Evolutionary conservation across 176 grass and related monocot genomes (phyloP).

Genomic region (Oryza longistaminata): DNA sequence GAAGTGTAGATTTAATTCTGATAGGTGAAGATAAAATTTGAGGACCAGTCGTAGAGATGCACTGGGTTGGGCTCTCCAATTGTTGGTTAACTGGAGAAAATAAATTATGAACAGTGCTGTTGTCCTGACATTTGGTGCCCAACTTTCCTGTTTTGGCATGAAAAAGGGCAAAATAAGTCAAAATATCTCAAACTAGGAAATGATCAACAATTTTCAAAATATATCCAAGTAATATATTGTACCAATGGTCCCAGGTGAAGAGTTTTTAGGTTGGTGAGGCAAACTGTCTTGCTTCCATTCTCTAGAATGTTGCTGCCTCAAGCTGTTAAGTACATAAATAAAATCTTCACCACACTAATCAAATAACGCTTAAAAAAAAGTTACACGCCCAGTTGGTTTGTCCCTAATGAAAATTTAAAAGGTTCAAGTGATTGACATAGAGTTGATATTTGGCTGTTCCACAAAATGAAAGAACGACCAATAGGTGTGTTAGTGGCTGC

Average conservation of each 20-base stretch:
- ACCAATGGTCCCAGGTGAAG: conserved; percentile 43
- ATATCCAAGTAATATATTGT: neutral
- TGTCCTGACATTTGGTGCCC: conserved; percentile 38
- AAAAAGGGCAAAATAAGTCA: neutral
- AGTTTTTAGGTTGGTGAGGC: conserved; percentile 39
- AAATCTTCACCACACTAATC: conserved; percentile 20
- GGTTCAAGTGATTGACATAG: neutral
- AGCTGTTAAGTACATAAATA: conserved; percentile 35
- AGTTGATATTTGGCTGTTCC: conserved; percentile 7
- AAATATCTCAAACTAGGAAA: neutral
- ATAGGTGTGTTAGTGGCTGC: neutral
- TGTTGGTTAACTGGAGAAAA: conserved; percentile 45
- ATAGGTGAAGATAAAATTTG: conserved; percentile 59
- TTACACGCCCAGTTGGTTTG: neutral
- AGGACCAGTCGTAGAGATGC: conserved; percentile 23
- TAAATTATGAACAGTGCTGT: conserved; percentile 15
- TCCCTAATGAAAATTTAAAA: conserved; percentile 7
- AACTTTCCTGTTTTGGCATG: conserved; percentile 39
- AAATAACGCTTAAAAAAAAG: neutral
- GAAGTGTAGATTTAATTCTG: conserved; percentile 51
- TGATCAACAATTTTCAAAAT: neutral
- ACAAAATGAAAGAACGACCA: conserved; percentile 4
- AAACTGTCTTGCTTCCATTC: conserved; percentile 34
- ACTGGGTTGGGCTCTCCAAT: conserved; percentile 38
- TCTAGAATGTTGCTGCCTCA: conserved; percentile 36